Percentiles rank a stretch among this genome's conserved stretches.
Conservation (phyloP, 2,329 filamentous ascomycete species). For the Xylaria sp. region DNA sequence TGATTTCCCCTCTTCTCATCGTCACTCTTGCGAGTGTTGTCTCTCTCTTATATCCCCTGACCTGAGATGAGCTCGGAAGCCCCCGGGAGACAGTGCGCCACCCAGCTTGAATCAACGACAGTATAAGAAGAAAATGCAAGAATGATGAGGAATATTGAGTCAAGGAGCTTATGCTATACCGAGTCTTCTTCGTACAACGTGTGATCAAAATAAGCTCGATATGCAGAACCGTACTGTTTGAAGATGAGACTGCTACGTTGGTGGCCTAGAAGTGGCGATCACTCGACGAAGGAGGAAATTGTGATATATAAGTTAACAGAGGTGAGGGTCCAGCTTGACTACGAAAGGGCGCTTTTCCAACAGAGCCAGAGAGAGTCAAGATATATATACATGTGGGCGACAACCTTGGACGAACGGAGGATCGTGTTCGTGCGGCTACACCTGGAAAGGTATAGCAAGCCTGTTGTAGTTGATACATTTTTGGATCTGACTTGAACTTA, state of each 20-base stretch:
- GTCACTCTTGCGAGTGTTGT: conserved; percentile 5
- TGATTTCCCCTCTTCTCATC: not conserved
- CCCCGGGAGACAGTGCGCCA: conserved; percentile 14
- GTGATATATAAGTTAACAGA: conserved; percentile 29
- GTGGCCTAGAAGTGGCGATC: conserved; percentile 27
- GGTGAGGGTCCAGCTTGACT: conserved; percentile 7
- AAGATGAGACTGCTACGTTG: not conserved
- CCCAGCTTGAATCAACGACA: not conserved
- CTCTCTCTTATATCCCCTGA: conserved; percentile 24
- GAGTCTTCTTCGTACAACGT: not conserved
- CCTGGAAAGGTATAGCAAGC: conserved; percentile 13
- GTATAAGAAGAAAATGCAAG: conserved; percentile 1
- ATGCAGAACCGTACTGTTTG: not conserved
- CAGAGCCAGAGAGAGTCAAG: conserved; percentile 1
- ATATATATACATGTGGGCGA: conserved; percentile 25
- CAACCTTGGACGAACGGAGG: not conserved
- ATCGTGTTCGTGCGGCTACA: conserved; percentile 10
- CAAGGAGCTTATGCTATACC: conserved; percentile 1
- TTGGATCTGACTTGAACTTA: conserved; percentile 23
- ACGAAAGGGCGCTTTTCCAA: not conserved
- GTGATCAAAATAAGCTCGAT: not conserved
- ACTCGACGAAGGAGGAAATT: conserved; percentile 24
- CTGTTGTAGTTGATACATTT: conserved; percentile 16
- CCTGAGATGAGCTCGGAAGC: not conserved
- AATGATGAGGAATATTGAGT: conserved; percentile 11